Conservation (phyloP, 768 basidiomycete genomes). For the Cystobasidium ongulense region DNA sequence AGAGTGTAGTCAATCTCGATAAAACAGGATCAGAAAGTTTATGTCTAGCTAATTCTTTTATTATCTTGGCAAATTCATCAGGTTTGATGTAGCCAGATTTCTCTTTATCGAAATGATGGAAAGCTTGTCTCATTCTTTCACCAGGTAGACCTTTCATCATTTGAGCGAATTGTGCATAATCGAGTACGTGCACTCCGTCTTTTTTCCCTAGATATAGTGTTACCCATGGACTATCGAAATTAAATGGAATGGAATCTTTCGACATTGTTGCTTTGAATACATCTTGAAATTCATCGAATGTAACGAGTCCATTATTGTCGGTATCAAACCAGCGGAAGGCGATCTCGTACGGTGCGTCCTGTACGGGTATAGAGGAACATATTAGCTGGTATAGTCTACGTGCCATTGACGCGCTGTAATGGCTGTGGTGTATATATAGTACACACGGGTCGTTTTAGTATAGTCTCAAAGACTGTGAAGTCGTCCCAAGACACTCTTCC, state of each 20-base stretch:
- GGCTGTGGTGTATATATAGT: slow-evolving; percentile 63
- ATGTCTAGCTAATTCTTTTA: slow-evolving; percentile 86
- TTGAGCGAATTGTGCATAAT: slow-evolving; percentile 36
- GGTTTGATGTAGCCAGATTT: slow-evolving; percentile 89
- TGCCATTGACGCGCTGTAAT: not conserved
- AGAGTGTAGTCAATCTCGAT: slow-evolving; percentile 82
- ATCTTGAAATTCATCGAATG: slow-evolving; percentile 87
- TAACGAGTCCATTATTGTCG: slow-evolving; percentile 83
- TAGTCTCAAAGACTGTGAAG: slow-evolving; percentile 87
- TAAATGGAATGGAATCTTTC: slow-evolving; percentile 76
- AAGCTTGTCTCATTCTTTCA: slow-evolving; percentile 91
- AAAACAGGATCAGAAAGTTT: slow-evolving; percentile 91
- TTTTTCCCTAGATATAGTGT: slow-evolving; percentile 90
- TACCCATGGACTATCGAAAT: slow-evolving; percentile 82
- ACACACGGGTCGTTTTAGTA: slow-evolving; percentile 86
- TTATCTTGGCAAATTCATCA: slow-evolving; percentile 89
- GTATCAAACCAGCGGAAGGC: slow-evolving; percentile 48
- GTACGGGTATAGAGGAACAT: slow-evolving; percentile 62
- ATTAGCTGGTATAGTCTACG: slow-evolving; percentile 52
- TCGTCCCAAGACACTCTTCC: slow-evolving; percentile 88
- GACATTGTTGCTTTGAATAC: slow-evolving; percentile 75
- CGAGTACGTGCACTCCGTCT: slow-evolving; percentile 53
- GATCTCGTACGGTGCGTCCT: slow-evolving; percentile 28
- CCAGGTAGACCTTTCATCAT: slow-evolving; percentile 89
- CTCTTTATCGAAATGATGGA: slow-evolving; percentile 77